These are phyloP conservation scores for Tulasnella sp. DNA, from an alignment of 768 basidiomycete species.

Conservation along the genomic window DNA sequence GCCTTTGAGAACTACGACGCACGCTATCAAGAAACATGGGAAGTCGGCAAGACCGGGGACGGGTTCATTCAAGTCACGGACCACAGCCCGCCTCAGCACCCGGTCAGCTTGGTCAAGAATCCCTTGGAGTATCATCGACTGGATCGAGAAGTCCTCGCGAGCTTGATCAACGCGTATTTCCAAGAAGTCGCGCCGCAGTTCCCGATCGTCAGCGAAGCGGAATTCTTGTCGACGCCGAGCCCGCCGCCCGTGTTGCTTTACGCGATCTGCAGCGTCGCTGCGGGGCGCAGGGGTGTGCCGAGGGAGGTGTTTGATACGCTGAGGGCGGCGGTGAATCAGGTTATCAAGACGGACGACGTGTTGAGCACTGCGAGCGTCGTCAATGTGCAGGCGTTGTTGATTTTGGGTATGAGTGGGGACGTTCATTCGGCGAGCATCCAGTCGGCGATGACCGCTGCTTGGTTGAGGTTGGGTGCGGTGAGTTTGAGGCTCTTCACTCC, in stretches of 20 bases:
- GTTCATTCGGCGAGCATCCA: constrained; percentile 87
- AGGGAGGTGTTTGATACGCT: constrained; percentile 86
- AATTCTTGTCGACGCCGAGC: constrained; percentile 60
- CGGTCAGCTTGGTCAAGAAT: constrained; percentile 38
- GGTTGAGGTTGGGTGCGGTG: constrained; percentile 80
- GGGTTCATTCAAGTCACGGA: constrained; percentile 81
- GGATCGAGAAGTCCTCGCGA: constrained; percentile 72
- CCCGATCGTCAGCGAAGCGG: constrained; percentile 81
- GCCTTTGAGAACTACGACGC: constrained; percentile 84
- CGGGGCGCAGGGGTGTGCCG: constrained; percentile 77
- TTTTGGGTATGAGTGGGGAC: constrained; percentile 82
- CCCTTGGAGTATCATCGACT: constrained; percentile 47
- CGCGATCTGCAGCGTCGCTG: constrained; percentile 89
- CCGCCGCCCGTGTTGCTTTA: constrained; percentile 79
- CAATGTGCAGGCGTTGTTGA: constrained; percentile 83
- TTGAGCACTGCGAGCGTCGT: constrained; percentile 78
- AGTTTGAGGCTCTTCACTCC: constrained; percentile 32
- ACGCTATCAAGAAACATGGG: constrained; percentile 83
- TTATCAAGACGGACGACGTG: constrained; percentile 88
- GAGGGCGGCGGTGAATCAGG: constrained; percentile 75
- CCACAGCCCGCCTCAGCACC: constrained; percentile 37
- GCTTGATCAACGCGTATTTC: constrained; percentile 89
- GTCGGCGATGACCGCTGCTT: constrained; percentile 76
- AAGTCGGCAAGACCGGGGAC: constrained; percentile 76
- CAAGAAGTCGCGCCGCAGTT: constrained; percentile 81